Evolutionary conservation across 2,329 filamentous ascomycete genomes (phyloP).

Genomic region (Sporothrix protearum): DNA sequence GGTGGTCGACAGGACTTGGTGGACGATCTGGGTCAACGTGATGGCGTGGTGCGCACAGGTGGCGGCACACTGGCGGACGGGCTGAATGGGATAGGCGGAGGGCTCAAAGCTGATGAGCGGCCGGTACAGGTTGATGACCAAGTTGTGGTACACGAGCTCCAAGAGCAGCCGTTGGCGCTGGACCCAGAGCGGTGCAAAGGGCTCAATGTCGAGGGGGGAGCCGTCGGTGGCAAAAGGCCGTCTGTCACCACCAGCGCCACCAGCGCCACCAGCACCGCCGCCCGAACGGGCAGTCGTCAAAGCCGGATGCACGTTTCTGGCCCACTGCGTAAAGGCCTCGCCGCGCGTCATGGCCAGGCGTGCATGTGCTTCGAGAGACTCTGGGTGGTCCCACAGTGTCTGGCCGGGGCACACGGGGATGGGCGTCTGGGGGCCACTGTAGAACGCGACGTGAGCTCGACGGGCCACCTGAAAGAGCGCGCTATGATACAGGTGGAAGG

Average conservation of each 20-base stretch:
- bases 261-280: not conserved
- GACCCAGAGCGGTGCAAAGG: slow-evolving; percentile 16
- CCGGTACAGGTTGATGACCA: slow-evolving; percentile 16
- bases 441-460: not conserved
- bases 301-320: not conserved
- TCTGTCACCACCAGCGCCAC: not conserved
- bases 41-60: slow-evolving; percentile 12
- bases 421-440: not conserved
- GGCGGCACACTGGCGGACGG: slow-evolving; percentile 2
- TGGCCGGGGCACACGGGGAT: not conserved
- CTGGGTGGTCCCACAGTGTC: slow-evolving; percentile 3
- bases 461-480: slow-evolving; percentile 6
- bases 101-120: slow-evolving; percentile 9
- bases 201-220: slow-evolving; percentile 8
- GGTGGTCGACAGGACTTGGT: slow-evolving; percentile 12
- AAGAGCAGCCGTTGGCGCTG: not conserved
- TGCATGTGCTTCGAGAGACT: not conserved
- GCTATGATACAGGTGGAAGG: slow-evolving; percentile 8
- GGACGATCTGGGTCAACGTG: slow-evolving; percentile 6
- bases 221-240: slow-evolving; percentile 10
- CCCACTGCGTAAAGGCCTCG: not conserved
- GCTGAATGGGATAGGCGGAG: not conserved
- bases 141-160: slow-evolving; percentile 17
- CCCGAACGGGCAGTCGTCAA: not conserved
- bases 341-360: not conserved